phyloP scores from a whole-genome alignment of 495 filamentous ascomycete species.

The Aspergillus sparsus region DNA sequence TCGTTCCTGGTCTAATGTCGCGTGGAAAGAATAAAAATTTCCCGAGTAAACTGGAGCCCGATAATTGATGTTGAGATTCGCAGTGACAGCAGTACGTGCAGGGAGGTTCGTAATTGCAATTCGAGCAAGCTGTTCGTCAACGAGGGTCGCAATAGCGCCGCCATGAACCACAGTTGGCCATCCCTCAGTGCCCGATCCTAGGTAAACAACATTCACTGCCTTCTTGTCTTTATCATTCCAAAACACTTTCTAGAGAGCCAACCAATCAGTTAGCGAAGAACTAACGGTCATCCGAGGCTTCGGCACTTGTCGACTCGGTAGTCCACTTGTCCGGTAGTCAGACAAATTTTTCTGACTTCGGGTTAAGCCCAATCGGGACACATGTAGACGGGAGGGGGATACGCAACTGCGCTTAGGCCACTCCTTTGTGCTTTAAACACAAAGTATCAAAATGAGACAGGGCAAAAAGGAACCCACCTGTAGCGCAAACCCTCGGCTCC shows the following conservation, averaged over 20 bases:
- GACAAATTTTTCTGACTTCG: background rate
- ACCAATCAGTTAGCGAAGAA: conserved; percentile 29
- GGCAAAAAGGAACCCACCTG: conserved; percentile 35
- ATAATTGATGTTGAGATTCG: conserved; percentile 66
- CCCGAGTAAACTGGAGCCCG: conserved; percentile 56
- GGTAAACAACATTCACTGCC: conserved; percentile 58
- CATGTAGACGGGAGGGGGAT: no score
- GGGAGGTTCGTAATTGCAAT: conserved; percentile 44
- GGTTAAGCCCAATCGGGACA: no score
- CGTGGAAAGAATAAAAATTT: conserved; percentile 64
- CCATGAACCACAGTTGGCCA: conserved; percentile 82
- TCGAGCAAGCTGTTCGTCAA: conserved; percentile 62
- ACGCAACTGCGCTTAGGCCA: no score
- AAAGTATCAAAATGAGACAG: background rate
- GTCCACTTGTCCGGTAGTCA: background rate
- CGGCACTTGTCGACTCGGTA: conserved; percentile 22
- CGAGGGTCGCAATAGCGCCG: conserved; percentile 67
- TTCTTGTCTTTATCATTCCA: conserved; percentile 51
- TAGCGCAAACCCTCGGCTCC: conserved; percentile 42
- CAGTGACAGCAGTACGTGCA: conserved; percentile 57
- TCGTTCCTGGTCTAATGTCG: conserved; percentile 43
- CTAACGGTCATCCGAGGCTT: conserved; percentile 9
- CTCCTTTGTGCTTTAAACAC: background rate
- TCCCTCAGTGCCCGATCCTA: conserved; percentile 63
- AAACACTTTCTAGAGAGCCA: conserved; percentile 45